Conservation (phyloP, 2,329 filamentous ascomycete species). For the Cladosporium austrohemisphaericum region DNA sequence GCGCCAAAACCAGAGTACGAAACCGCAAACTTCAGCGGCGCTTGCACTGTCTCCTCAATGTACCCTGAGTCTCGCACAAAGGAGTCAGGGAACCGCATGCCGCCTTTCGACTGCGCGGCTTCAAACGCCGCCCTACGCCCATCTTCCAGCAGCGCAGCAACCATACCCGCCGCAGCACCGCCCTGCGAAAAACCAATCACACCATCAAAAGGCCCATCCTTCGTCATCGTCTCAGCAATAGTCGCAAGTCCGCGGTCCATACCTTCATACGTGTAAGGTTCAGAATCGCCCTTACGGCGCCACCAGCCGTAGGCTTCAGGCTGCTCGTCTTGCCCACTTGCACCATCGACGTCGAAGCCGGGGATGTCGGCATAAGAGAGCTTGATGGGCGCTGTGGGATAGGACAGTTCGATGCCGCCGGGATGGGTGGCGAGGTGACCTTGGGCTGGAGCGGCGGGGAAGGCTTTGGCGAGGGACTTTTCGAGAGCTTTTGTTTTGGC, state of each 20-base stretch:
- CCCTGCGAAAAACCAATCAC: constrained; percentile 82
- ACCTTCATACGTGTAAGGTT: constrained; percentile 57
- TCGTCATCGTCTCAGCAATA: constrained; percentile 59
- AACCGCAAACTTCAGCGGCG: constrained; percentile 65
- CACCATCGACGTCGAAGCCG: constrained; percentile 54
- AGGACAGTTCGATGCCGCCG: constrained; percentile 44
- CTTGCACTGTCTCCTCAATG: constrained; percentile 42
- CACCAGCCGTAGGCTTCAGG: constrained; percentile 78
- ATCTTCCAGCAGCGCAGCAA: constrained; percentile 67
- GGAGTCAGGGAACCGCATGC: constrained; percentile 50
- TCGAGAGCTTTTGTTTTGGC: constrained; percentile 84
- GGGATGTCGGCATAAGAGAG: constrained; percentile 46
- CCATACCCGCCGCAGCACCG: constrained; percentile 65
- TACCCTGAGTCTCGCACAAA: constrained; percentile 41
- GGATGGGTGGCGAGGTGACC: constrained; percentile 32
- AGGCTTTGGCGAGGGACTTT: constrained; percentile 72
- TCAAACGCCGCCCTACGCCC: constrained; percentile 49
- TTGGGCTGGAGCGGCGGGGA: constrained; percentile 57
- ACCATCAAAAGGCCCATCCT: constrained; percentile 68
- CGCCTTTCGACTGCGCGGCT: constrained; percentile 34
- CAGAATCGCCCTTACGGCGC: constrained; percentile 60
- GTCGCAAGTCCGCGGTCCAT: constrained; percentile 64
- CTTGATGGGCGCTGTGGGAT: constrained; percentile 45
- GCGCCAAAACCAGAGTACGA: constrained; percentile 75
- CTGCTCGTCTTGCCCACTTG: constrained; percentile 32